Evolutionary conservation across 2,329 filamentous ascomycete species (phyloP), one percentile per base, ranked within the genome.

Genomic region (Aureobasidium zeae): DNA sequence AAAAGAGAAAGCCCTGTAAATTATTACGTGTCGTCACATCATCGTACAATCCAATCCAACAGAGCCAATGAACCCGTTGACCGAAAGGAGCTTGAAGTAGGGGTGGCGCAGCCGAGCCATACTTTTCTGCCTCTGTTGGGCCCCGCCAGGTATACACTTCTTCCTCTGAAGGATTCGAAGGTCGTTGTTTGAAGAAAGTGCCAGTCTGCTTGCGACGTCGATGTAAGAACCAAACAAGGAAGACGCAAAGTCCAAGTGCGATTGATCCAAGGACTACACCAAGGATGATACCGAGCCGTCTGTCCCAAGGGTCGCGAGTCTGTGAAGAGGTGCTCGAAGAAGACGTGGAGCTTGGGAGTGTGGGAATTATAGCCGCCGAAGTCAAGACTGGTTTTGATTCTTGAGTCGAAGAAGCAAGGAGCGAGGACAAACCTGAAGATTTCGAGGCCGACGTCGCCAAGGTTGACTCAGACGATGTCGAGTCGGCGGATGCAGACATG

Each of bases 241-340:
- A 46, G 11, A 39, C 31, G 22, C 45, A 36, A 9, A 53, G 24
- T 19, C 36, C 47, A 15, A 53, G 16, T 0, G 52, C 49, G 9
- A 53, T 38, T 5, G 46, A 41, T 5, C 50, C 47, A 11, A 53
- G 44, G 5, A 45, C 46, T 6, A 52, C 52, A 10, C 52, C 52
- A 2, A 53, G 37, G 17, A 48, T 44, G 21, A 53, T 52, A 5
- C 52, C 52, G 3, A 53, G 34, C 13, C 33, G 42, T 26, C 38
- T 45, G 32, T 47, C 45, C 16, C 36, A n/a, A 5, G 33, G 11
- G 12, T 39, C 26, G n/a, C 15, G 16, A 13, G 10, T 41, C 19
- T 41, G 37, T 21, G 36, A 8, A 4, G 16, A 15, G 12, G 35
- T 39, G 13, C 20, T 26, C 4, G 29, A 21, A 4, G 45, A 25